Conservation (phyloP, 2,329 filamentous ascomycete species). For the Atkinsonella hypoxylon region DNA sequence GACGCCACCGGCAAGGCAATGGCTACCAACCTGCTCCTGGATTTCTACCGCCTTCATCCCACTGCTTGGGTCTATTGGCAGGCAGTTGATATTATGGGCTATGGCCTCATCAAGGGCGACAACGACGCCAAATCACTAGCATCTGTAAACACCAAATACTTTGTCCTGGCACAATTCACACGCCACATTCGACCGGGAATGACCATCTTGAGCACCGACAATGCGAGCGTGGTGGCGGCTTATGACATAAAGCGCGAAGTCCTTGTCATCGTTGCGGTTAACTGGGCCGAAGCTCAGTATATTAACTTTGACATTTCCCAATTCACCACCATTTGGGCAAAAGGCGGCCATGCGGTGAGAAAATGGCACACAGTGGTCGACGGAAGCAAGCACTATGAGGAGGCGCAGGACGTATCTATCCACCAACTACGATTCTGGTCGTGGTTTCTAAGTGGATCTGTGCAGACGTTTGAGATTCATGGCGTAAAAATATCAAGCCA, state of each 20-base stretch:
- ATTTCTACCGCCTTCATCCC: constrained; percentile 27
- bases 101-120: constrained; percentile 28
- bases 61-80: constrained; percentile 35
- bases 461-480: constrained; percentile 5
- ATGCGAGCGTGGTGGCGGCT: constrained; percentile 25
- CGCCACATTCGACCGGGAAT: constrained; percentile 29
- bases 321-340: constrained; percentile 15
- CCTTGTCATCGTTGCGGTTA: constrained; percentile 27
- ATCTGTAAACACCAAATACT: constrained; percentile 26
- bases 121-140: constrained; percentile 22
- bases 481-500: too few relatives aligned
- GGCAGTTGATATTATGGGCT: constrained; percentile 26
- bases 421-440: constrained; percentile 4
- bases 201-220: constrained; percentile 24
- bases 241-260: constrained; percentile 22
- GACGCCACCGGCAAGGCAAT: constrained; percentile 25
- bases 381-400: neutral
- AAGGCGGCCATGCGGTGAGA: neutral
- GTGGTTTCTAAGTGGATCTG: constrained; percentile 2
- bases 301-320: constrained; percentile 26
- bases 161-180: constrained; percentile 28
- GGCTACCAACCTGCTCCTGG: constrained; percentile 25
- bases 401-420: neutral
- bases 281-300: constrained; percentile 25
- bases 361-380: neutral